A percentile compares a stretch with the other conserved stretches of the same genome.
Conservation (phyloP, 306 rosid genomes). For the Quercus parvula region DNA sequence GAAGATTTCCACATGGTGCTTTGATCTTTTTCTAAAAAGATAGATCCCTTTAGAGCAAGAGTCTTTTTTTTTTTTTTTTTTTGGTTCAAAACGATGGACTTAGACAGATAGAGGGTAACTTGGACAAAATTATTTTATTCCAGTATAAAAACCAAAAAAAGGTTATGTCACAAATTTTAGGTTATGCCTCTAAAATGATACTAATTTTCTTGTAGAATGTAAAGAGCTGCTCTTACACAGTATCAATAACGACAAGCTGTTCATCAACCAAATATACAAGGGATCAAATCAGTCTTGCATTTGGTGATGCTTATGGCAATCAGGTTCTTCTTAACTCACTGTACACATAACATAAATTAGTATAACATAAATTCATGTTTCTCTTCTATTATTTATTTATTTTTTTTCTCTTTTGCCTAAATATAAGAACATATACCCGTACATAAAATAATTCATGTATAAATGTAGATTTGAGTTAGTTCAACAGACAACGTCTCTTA, state of each 20-base stretch:
- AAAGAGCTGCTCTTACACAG: conserved; percentile 57
- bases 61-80: too few relatives aligned
- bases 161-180: too few relatives aligned
- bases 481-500: too few relatives aligned
- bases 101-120: not conserved
- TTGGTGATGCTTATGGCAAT: conserved; percentile 87
- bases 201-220: conserved; percentile 31
- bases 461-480: too few relatives aligned
- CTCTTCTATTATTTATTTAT: not conserved
- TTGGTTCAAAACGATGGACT: too few relatives aligned
- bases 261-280: conserved; percentile 65
- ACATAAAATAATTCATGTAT: too few relatives aligned
- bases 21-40: too few relatives aligned
- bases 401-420: too few relatives aligned
- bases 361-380: not conserved
- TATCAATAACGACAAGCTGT: conserved; percentile 70
- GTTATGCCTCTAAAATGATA: not conserved
- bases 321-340: conserved; percentile 41
- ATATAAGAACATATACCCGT: too few relatives aligned
- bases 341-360: not conserved
- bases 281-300: conserved; percentile 72
- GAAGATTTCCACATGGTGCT: not conserved
- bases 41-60: too few relatives aligned
- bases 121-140: too few relatives aligned
- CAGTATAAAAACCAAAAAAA: too few relatives aligned